Base-by-base conservation (phyloP, 345 rosid genomes). In the Heritiera fomes region DNA sequence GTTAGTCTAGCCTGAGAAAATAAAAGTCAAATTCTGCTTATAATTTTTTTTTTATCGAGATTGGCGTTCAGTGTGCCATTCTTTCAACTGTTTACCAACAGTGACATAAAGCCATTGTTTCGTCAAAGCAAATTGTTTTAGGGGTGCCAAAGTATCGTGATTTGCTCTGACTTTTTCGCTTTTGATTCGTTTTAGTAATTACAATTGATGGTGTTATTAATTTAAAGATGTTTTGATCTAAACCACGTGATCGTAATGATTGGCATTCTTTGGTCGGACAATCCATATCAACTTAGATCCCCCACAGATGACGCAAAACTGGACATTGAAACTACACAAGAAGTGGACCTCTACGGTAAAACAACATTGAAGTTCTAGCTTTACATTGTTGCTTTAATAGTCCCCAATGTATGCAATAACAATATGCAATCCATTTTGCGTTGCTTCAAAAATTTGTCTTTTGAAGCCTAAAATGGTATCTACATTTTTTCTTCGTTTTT, bases 271-370 rank as follows among this genome's bases (percentile, higher is more conserved):
- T 68, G 49, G 53, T 77, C 61, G 14, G 13, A 77, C 73, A 62
- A 65, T 38, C 5, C 15, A n/a, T 55, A 23, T 40, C 74, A 38
- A 66, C 38, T 30, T 38, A 4, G 49, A 41, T 45, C 75, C 67
- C 68, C 15, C 20, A 38, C 3, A 34, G 7, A 14, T n/a, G 49
- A 10, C 58, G 18, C 75, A 23, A 43, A 40, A 45, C 41, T 78
- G 70, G 84, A 79, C 90, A 81, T 78, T 86, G 88, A 87, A 23
- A 84, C 81, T 71, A 4, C 52, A 72, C 28, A 71, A 60, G 15
- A 30, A 71, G 78, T 58, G 85, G 86, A 53, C 93, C 86, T 70
- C 32, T 10, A 1, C 4, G 1, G 12, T 43, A 63, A 63, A 32
- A 40, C 65, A 80, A 83, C 28, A 23, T 23, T 41, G 80, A 84